phyloP scores from a whole-genome alignment of 1,284 basidiomycete genomes.

The Ceratorhiza oryzae-sativae region DNA sequence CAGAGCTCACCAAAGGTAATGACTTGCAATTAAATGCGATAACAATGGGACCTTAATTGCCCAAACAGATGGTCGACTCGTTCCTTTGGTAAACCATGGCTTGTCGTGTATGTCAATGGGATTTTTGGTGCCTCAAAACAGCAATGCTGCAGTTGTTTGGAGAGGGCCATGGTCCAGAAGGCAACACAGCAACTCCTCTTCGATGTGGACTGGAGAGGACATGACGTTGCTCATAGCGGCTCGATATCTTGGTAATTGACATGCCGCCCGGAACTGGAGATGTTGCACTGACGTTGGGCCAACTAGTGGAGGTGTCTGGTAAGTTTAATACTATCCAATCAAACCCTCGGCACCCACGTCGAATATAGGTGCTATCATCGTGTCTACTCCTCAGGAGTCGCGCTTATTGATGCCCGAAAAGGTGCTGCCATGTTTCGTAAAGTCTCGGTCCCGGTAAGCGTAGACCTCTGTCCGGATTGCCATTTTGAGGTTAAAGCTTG shows the following conservation, averaged over 20 bases:
- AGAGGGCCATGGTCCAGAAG: slow-evolving; percentile 99
- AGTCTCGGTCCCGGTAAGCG: slow-evolving; percentile 82
- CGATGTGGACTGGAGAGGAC: slow-evolving; percentile 87
- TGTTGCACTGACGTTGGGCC: slow-evolving; percentile 90
- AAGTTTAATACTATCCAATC: slow-evolving; percentile 43
- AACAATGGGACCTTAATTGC: background rate
- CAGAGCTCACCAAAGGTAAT: slow-evolving; percentile 75
- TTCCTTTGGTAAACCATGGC: slow-evolving; percentile 89
- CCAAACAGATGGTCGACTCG: slow-evolving; percentile 71
- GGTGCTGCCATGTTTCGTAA: slow-evolving; percentile 95
- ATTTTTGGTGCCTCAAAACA: slow-evolving; percentile 65
- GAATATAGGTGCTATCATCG: slow-evolving; percentile 79
- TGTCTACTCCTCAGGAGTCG: slow-evolving; percentile 97
- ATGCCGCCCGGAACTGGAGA: slow-evolving; percentile 99
- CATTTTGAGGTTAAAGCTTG: slow-evolving; percentile 14
- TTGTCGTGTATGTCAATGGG: slow-evolving; percentile 98
- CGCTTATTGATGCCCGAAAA: slow-evolving; percentile 90
- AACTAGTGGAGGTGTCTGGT: slow-evolving; percentile 90
- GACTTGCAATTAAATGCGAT: slow-evolving; percentile 26
- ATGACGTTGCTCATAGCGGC: slow-evolving; percentile 51
- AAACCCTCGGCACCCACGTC: background rate
- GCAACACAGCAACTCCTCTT: slow-evolving; percentile 96
- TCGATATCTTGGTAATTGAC: slow-evolving; percentile 92
- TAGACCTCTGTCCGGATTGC: background rate
- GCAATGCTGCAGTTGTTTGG: slow-evolving; percentile 90